phyloP scores from a whole-genome alignment of 306 rosid genomes.

The Arachis hypogaea region DNA sequence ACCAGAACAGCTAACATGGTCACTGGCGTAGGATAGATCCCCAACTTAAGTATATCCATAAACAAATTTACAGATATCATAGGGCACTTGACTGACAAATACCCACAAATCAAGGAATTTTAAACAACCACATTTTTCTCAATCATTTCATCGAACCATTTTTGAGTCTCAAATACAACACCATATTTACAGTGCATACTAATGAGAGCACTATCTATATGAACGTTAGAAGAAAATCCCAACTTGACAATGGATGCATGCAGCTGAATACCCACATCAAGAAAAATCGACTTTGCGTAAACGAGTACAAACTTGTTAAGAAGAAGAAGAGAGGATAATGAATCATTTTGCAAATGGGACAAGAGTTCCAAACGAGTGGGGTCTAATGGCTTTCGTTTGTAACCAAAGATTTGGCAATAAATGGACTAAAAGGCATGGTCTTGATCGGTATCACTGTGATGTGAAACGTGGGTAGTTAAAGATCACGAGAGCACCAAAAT shows the following conservation, averaged over 20 bases:
- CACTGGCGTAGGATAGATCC: constrained; percentile 45
- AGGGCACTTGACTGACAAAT: constrained; percentile 3
- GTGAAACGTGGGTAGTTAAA: not conserved
- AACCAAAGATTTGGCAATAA: not conserved
- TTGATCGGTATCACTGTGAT: not conserved
- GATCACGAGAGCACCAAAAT: not conserved
- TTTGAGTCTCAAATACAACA: constrained; percentile 33
- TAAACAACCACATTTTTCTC: constrained; percentile 43
- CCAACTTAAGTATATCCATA: constrained; percentile 30
- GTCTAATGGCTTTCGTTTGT: not conserved
- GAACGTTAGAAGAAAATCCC: constrained; percentile 44
- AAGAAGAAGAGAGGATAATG: constrained; percentile 38
- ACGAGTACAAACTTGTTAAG: constrained; percentile 41
- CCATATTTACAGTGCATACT: constrained; percentile 41
- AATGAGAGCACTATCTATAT: constrained; percentile 45
- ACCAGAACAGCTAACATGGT: constrained; percentile 47
- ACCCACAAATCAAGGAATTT: constrained; percentile 21
- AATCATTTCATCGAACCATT: constrained; percentile 47
- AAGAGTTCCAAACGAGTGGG: not conserved
- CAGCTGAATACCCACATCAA: constrained; percentile 21
- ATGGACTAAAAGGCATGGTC: not conserved
- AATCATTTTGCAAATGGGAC: constrained; percentile 29
- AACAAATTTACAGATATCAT: not conserved
- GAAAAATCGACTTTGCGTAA: constrained; percentile 29
- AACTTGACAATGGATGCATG: constrained; percentile 42